These are phyloP conservation scores for Nematocida minor DNA, from an alignment of 371 early-diverging fungal genomes.

Conservation along the genomic window DNA sequence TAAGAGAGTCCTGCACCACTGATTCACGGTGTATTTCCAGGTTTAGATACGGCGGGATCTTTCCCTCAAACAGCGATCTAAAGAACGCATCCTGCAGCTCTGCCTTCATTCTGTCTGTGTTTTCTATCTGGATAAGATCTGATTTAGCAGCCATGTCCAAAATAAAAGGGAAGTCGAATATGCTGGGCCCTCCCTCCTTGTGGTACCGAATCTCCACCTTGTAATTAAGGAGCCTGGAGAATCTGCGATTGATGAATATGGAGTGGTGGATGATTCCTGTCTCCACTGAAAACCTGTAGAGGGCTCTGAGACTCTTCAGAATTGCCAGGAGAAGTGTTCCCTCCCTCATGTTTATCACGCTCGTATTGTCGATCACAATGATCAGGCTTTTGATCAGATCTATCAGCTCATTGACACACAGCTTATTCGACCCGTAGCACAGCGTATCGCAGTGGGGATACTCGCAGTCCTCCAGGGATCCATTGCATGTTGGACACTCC, in stretches of 20 bases:
- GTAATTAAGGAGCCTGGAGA: slow-evolving; percentile 57
- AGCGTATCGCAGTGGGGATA: slow-evolving; percentile 38
- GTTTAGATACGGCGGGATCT: slow-evolving; percentile 62
- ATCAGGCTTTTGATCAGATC: slow-evolving; percentile 46
- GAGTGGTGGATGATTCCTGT: slow-evolving; percentile 43
- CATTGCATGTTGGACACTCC: slow-evolving; percentile 18
- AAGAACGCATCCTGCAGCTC: slow-evolving; percentile 65
- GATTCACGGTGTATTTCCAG: slow-evolving; percentile 57
- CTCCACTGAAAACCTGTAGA: slow-evolving; percentile 58
- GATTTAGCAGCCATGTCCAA: slow-evolving; percentile 63
- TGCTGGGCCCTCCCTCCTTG: slow-evolving; percentile 50
- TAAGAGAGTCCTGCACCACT: slow-evolving; percentile 59
- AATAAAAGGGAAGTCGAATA: slow-evolving; percentile 59
- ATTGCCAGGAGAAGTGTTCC: slow-evolving; percentile 38
- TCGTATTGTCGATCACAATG: slow-evolving; percentile 40
- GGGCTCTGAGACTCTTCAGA: slow-evolving; percentile 52
- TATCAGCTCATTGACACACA: slow-evolving; percentile 55
- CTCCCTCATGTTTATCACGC: slow-evolving; percentile 49
- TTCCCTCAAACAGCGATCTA: slow-evolving; percentile 64
- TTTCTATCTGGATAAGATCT: slow-evolving; percentile 63
- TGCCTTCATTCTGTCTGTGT: slow-evolving; percentile 61
- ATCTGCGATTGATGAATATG: slow-evolving; percentile 55
- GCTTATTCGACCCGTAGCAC: slow-evolving; percentile 8
- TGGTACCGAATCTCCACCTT: slow-evolving; percentile 59
- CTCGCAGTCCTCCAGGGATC: slow-evolving; percentile 38